Base-by-base conservation (phyloP, 2,329 filamentous ascomycete genomes). In the Harringtonia aguacate region DNA sequence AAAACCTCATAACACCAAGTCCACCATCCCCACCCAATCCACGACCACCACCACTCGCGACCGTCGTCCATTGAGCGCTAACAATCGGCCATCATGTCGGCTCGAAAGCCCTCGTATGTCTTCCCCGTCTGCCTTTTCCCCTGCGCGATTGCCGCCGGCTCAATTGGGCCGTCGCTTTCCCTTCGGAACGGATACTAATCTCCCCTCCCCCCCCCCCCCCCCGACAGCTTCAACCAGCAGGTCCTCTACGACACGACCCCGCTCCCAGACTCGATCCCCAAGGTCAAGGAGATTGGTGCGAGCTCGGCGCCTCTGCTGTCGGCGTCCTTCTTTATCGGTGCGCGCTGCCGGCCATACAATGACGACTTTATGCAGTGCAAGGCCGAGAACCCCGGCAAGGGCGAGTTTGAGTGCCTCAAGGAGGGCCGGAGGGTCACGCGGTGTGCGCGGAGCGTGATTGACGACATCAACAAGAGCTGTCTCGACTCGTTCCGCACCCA, bases 351-450 rank as follows among this genome's bases (percentile, higher is more conserved):
- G 63, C 73, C 85, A 46, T 98, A 89, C 75, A 97, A 97, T 68
- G 92, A 98, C 73, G 92, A 98, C 69, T 98, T 84, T 70, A 98
- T 98, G 90, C 86, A 94, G 72, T 98, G 92, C 84, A 98, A 98
- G 82, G 86, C 79, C 55, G 88, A 95, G 69, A 81, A 87, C 58
- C 83, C 86, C 50, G 92, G 92, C 57, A 80, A 78, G 66, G 92
- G 88, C 63, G 92, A 98, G 73, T 66, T 94, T 51, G 86, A 95
- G 55, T 98, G 92, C 69, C 70, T 98, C 76, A 90, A 86, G 74
- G 92, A 98, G 71, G 92, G 92, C 46, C 79, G 92, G 64, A 86
- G 92, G 66, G 92, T 98, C 50, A 98, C 92, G 56, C 79, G 92
- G 69, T 98, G 92, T 72, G 92, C 92, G 47, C 82, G 85, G 56